phyloP scores from a whole-genome alignment of 2,329 filamentous ascomycete genomes.

The Claviceps digitariae region DNA sequence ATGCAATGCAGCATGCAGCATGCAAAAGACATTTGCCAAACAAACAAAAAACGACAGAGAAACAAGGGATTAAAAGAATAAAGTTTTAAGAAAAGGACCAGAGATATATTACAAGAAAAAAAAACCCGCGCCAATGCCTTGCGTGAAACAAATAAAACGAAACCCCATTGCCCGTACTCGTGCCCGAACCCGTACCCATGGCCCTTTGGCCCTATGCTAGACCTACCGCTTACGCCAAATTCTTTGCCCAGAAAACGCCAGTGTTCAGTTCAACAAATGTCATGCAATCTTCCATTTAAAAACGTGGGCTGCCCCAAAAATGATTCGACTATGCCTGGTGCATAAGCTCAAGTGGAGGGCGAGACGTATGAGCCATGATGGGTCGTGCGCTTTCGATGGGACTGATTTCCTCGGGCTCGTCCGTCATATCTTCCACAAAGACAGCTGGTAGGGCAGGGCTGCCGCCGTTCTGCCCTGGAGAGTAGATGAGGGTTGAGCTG shows the following conservation, averaged over 20 bases:
- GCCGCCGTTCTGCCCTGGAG: slow-evolving; percentile 40
- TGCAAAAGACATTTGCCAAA: neutral
- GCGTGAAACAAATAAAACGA: neutral
- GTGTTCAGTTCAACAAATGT: too few species aligned
- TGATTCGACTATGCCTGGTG: slow-evolving; percentile 18
- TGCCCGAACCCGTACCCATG: neutral
- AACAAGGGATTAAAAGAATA: neutral
- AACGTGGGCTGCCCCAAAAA: too few species aligned
- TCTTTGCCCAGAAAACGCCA: neutral
- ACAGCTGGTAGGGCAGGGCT: slow-evolving; percentile 49
- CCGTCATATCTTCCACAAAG: slow-evolving; percentile 54
- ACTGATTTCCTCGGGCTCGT: slow-evolving; percentile 33
- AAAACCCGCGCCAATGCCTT: neutral
- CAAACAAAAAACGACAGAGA: neutral
- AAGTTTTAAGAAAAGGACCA: neutral
- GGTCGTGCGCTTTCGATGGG: slow-evolving; percentile 29
- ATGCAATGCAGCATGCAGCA: too few species aligned
- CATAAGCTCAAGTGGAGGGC: slow-evolving; percentile 56
- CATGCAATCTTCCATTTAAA: too few species aligned
- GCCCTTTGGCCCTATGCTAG: too few species aligned
- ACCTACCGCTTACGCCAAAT: neutral
- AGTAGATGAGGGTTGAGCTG: slow-evolving; percentile 53
- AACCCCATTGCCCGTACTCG: neutral
- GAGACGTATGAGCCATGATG: slow-evolving; percentile 44
- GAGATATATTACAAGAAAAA: neutral